Conservation (phyloP, 768 basidiomycete species). For the Trametes cingulata region DNA sequence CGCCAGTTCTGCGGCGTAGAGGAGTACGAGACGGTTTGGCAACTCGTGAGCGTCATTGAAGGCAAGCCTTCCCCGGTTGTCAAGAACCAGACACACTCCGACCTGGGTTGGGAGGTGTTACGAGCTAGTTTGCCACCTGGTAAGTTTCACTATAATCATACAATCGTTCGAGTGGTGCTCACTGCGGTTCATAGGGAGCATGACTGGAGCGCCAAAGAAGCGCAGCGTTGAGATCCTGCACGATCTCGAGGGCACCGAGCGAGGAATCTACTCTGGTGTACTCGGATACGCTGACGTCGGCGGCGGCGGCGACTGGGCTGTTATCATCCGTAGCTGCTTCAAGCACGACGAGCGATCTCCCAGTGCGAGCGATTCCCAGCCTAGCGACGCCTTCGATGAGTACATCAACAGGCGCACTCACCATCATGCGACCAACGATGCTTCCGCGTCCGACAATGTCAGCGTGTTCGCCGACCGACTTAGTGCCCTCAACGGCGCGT, state of each 20-base stretch:
- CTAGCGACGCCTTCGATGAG: not conserved
- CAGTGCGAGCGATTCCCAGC: slow-evolving; percentile 3
- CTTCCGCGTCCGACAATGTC: not conserved
- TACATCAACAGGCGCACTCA: not conserved
- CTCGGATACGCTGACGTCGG: slow-evolving; percentile 92
- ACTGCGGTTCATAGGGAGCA: slow-evolving; percentile 61
- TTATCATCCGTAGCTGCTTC: slow-evolving; percentile 92
- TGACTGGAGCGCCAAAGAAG: slow-evolving; percentile 98
- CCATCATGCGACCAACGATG: no score
- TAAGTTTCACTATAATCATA: slow-evolving; percentile 32
- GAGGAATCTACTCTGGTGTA: slow-evolving; percentile 88
- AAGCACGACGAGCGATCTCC: slow-evolving; percentile 51
- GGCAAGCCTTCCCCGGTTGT: slow-evolving; percentile 47
- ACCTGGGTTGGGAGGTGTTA: slow-evolving; percentile 79
- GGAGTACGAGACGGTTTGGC: slow-evolving; percentile 93
- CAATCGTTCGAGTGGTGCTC: not conserved
- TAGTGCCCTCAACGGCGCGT: not conserved
- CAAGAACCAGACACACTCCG: slow-evolving; percentile 31
- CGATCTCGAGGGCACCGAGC: slow-evolving; percentile 66
- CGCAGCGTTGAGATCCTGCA: slow-evolving; percentile 90
- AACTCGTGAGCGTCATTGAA: slow-evolving; percentile 91
- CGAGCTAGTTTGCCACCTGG: slow-evolving; percentile 84
- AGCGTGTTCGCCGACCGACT: not conserved
- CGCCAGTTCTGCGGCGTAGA: slow-evolving; percentile 86
- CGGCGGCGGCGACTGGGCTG: slow-evolving; percentile 90